Conservation (phyloP, 23 red algal genomes). For the Gracilaria gracilis region DNA sequence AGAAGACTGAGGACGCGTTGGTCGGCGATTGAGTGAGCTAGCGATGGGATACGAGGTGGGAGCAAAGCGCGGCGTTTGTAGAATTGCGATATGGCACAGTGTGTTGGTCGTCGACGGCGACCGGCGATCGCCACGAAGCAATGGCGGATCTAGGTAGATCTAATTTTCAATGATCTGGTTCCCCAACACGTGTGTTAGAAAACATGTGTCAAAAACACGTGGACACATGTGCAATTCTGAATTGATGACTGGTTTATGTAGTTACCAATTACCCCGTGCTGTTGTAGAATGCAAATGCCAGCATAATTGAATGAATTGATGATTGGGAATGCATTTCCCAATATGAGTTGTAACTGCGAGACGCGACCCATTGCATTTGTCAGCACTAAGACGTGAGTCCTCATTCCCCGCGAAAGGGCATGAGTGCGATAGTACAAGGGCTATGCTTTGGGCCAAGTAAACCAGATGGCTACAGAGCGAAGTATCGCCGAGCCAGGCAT, state of each 20-base stretch:
- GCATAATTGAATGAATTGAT: too few relatives aligned
- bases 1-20: not conserved
- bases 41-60: not conserved
- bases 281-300: too few relatives aligned
- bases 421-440: not conserved
- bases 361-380: not conserved
- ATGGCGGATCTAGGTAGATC: not conserved
- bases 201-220: too few relatives aligned
- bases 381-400: not conserved
- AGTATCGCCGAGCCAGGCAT: not conserved
- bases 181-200: too few relatives aligned
- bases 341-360: not conserved
- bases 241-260: too few relatives aligned
- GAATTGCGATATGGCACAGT: not conserved
- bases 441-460: not conserved
- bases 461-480: not conserved
- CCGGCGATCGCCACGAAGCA: not conserved
- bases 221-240: too few relatives aligned
- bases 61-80: not conserved
- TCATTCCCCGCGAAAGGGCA: slow-evolving; percentile 15
- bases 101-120: not conserved
- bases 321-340: not conserved
- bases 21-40: not conserved
- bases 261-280: too few relatives aligned
- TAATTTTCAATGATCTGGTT: too few relatives aligned